Conservation (phyloP, 495 filamentous ascomycete species). For the Glarea lozoyensis region DNA sequence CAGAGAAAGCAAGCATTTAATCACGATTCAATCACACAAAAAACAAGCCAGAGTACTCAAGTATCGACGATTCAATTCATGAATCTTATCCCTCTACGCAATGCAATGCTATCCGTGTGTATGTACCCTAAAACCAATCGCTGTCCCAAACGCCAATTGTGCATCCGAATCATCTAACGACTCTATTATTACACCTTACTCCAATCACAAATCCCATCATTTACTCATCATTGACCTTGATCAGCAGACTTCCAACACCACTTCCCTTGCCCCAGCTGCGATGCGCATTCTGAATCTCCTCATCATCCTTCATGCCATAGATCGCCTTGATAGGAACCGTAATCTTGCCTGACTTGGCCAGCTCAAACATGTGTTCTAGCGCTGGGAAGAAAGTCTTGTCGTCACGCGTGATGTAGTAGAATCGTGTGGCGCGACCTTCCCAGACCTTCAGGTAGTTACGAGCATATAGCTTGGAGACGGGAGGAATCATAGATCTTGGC, state of each 20-base stretch:
- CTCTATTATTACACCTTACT: too few species aligned
- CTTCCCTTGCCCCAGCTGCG: constrained; percentile 24
- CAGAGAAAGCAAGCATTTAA: too few species aligned
- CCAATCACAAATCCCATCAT: too few species aligned
- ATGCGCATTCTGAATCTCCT: constrained; percentile 32
- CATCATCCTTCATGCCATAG: constrained; percentile 24
- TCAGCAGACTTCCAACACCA: constrained; percentile 29
- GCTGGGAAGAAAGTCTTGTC: constrained; percentile 23
- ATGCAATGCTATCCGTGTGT: too few species aligned
- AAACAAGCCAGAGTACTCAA: too few species aligned
- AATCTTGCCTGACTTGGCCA: constrained; percentile 28
- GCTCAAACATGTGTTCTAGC: constrained; percentile 22
- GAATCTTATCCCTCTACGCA: too few species aligned
- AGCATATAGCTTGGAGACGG: constrained; percentile 21
- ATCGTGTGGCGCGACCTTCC: constrained; percentile 22
- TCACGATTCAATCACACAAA: too few species aligned
- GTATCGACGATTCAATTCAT: too few species aligned
- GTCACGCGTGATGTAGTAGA: constrained; percentile 29
- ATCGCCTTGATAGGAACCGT: constrained; percentile 30
- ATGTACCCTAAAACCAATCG: too few species aligned
- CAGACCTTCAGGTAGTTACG: constrained; percentile 18
- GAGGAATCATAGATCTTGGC: constrained; percentile 5
- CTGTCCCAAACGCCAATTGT: too few species aligned
- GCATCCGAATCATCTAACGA: too few species aligned
- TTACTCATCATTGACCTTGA: too few species aligned